These are phyloP conservation scores for Aspergillus chevalieri DNA, from an alignment of 2,329 filamentous ascomycete species.

Conservation along the genomic window DNA sequence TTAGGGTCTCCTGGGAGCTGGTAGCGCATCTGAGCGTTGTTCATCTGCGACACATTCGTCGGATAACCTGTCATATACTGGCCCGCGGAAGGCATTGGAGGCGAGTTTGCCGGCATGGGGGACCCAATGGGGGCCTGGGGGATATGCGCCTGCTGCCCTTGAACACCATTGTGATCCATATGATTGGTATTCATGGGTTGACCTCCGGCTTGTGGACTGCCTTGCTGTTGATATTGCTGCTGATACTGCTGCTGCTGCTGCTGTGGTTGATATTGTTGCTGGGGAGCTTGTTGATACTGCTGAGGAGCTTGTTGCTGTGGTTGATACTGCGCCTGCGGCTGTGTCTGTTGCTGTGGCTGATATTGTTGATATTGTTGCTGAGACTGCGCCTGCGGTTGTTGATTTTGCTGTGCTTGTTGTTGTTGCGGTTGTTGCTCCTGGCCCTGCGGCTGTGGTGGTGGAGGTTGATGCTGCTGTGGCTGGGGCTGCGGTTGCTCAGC, in stretches of 20 bases:
- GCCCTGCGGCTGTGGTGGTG: conserved; percentile 31
- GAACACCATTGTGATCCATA: conserved; percentile 16
- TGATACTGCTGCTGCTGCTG: conserved; percentile 22
- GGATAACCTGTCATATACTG: conserved; percentile 48
- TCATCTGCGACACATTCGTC: conserved; percentile 25
- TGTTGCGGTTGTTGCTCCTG: conserved; percentile 18
- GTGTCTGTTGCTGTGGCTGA: conserved; percentile 24
- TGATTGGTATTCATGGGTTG: conserved; percentile 14
- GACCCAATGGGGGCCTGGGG: conserved; percentile 45
- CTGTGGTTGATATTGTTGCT: conserved; percentile 28
- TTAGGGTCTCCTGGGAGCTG: conserved; percentile 45
- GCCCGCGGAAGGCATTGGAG: conserved; percentile 48
- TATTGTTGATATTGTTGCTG: conserved; percentile 26
- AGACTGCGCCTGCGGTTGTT: conserved; percentile 12
- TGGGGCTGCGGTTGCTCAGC: conserved; percentile 18
- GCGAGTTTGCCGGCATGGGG: conserved; percentile 41
- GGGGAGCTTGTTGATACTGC: conserved; percentile 36
- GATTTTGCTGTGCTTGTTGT: conserved; percentile 33
- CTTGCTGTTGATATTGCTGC: conserved; percentile 27
- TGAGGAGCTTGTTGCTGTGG: conserved; percentile 17
- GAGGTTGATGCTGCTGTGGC: conserved; percentile 34
- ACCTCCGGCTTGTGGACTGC: conserved; percentile 17
- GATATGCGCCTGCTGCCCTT: conserved; percentile 27
- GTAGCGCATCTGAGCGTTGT: conserved; percentile 46
- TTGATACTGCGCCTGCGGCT: conserved; percentile 29